Evolutionary conservation across 78 protist genomes (phyloP), one percentile per base, ranked within the genome.

Genomic region (Protostelium mycophagum): DNA sequence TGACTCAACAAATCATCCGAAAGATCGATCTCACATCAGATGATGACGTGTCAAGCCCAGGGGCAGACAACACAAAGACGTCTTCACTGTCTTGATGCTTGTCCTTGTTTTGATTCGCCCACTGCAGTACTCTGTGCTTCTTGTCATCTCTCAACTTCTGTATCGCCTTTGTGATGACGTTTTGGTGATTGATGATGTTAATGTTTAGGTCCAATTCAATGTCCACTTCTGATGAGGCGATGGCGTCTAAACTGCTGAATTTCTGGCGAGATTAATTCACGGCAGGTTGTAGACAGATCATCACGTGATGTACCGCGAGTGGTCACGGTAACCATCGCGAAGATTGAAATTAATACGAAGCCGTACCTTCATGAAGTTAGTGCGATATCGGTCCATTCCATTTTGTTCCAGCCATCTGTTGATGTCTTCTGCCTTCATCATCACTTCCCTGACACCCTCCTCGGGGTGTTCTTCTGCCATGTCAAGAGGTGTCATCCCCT

Each of bases 351-450:
- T 91, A 89, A 91, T 88, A 88, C 88, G 89, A 36, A 91, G 88
- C 85, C 89, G 90, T 86, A 90, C 94, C 35, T 92, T 92, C 51
- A 92, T 90, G 88, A 92, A 92, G 88, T 85, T 89, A 34, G 83
- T 51, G 87, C 63, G 73, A 73, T 86, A 92, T 89, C 87, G 51
- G 16, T 89, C 94, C 37, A 92, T 87, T 37, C 90, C 94, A 1
- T 86, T 88, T 1, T 88, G 85, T 37, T 89, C 83, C 38, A 92
- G 86, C 94, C 94, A 92, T 84, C 86, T 89, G 5, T 5, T 16
- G 73, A 51, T 51, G 31, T 51, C 31, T 16, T 25, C 5, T 16
- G 73, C 5, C 16, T 16, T 51, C 73, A 25, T 16, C 73, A 51
- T 51, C 73, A 16, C 16, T 5, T 51, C 16, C 73, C 16, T 51